Evolutionary conservation across 2,329 filamentous ascomycete species (phyloP).

Genomic region (Aspergillus pseudoglaucus): DNA sequence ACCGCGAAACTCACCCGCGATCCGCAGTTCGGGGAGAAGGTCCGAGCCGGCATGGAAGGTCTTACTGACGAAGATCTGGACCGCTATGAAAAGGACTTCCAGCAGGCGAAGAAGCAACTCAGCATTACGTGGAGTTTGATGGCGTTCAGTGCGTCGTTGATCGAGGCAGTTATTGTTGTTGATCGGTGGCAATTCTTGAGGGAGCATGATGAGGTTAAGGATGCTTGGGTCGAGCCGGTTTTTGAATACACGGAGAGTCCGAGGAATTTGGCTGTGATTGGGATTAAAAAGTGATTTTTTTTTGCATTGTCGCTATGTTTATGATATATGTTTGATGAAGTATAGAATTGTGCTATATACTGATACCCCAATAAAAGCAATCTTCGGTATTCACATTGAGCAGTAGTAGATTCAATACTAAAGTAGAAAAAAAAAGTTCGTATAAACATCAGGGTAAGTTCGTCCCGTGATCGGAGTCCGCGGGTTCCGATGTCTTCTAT

Average conservation of each 20-base stretch:
- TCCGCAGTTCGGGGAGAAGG: slow-evolving; percentile 53
- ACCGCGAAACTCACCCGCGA: slow-evolving; percentile 65
- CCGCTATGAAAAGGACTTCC: slow-evolving; percentile 61
- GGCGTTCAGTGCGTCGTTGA: slow-evolving; percentile 85
- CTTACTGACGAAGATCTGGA: slow-evolving; percentile 71
- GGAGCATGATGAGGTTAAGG: slow-evolving; percentile 67
- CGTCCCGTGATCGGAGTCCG: slow-evolving; percentile 8
- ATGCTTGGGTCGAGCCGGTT: slow-evolving; percentile 86
- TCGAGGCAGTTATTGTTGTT: slow-evolving; percentile 82
- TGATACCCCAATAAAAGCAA: slow-evolving; percentile 1
- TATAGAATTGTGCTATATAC: not conserved
- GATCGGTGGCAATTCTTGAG: slow-evolving; percentile 83
- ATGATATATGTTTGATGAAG: slow-evolving; percentile 1
- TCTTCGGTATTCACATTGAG: not conserved
- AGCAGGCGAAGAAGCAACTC: slow-evolving; percentile 66
- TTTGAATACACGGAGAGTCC: slow-evolving; percentile 85
- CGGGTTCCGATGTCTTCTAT: slow-evolving; percentile 8
- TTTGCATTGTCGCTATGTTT: not conserved
- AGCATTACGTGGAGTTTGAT: slow-evolving; percentile 89
- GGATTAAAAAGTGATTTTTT: slow-evolving; percentile 60
- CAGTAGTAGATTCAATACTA: not conserved
- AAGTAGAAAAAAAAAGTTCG: not conserved
- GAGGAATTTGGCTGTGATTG: slow-evolving; percentile 86
- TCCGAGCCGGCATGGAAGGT: slow-evolving; percentile 58
- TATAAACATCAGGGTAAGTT: not conserved